phyloP scores from a whole-genome alignment of 116 monocot species.

The Phalaenopsis hybrid region DNA sequence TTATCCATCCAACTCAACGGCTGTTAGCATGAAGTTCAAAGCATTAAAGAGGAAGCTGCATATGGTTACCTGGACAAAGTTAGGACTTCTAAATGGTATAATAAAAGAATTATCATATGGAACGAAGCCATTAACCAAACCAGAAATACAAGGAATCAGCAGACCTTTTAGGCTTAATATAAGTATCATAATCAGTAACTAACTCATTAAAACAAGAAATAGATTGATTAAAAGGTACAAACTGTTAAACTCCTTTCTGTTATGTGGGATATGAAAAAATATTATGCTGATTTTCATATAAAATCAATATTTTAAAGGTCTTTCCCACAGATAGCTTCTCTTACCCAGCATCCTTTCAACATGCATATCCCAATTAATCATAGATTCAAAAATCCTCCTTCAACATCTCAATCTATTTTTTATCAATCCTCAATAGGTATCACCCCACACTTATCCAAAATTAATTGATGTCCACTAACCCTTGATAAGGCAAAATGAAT shows the following conservation, averaged over 20 bases:
- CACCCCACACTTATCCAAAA: neutral
- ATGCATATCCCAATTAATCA: neutral
- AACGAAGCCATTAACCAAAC: neutral
- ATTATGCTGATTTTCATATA: neutral
- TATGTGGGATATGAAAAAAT: neutral
- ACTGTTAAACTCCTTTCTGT: neutral
- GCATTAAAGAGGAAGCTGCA: no score
- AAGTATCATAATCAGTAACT: neutral
- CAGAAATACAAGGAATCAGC: neutral
- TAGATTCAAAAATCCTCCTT: neutral
- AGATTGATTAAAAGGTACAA: neutral
- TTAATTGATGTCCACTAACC: neutral
- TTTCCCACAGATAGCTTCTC: neutral
- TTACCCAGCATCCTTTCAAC: neutral
- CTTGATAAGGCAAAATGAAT: neutral
- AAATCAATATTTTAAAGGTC: neutral
- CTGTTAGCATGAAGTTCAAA: neutral
- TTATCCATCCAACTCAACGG: neutral
- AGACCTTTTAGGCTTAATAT: neutral
- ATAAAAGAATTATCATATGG: neutral
- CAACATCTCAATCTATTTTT: neutral
- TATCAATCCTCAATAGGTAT: neutral
- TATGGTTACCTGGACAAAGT: neutral
- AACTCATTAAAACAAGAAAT: neutral
- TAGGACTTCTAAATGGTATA: neutral